Base-by-base conservation (phyloP, 306 rosid species). In the Fragaria iinumae region DNA sequence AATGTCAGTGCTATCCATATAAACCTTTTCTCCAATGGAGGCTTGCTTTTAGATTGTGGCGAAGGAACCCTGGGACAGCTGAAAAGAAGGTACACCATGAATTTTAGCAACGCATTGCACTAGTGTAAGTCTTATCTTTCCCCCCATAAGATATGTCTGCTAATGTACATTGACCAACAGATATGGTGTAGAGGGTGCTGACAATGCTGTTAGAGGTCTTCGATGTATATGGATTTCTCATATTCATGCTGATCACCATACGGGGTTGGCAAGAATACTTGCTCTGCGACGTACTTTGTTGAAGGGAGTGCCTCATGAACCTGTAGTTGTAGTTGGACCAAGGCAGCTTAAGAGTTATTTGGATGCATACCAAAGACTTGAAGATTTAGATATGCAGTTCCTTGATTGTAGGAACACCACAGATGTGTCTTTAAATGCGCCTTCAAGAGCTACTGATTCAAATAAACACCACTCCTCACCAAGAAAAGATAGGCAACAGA, bases 41-140 rank as follows among this genome's bases (percentile, higher is more conserved):
- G 99, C 53, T 72, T 92, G 73, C 96, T 95, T 60, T 88, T 95
- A 73, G 99, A 95, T 82, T 90, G 96, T 71, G 97, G 97, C 9
- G 99, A 95, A 85, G 99, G 99, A 82, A 89, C 97, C 66, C 82
- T 95, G 62, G 97, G 96, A 73, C 99, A 95, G 80, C 90, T 95
- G 45, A 95, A 95, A 87, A 87, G 99, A 87, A 92, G 97, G 98
- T 76, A 83, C 73, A 29, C 48, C 59, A 3, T 43, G 32, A 71
- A 65, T 71, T 77, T 59, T 67, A 36, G 17, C 75, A 47, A 43
- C 41, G 71, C 74, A 62, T 73, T 60, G 68, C 49, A 11, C 2
- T 47, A 63, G 63, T 71, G 29, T 48, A 50, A 27, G 73, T 77
- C 41, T 44, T 17, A 34, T 64, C 49, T 41, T 36, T 59, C 73